Evolutionary conservation across 1,284 basidiomycete genomes (phyloP).

Genomic region (Ceratobasidium sp.): DNA sequence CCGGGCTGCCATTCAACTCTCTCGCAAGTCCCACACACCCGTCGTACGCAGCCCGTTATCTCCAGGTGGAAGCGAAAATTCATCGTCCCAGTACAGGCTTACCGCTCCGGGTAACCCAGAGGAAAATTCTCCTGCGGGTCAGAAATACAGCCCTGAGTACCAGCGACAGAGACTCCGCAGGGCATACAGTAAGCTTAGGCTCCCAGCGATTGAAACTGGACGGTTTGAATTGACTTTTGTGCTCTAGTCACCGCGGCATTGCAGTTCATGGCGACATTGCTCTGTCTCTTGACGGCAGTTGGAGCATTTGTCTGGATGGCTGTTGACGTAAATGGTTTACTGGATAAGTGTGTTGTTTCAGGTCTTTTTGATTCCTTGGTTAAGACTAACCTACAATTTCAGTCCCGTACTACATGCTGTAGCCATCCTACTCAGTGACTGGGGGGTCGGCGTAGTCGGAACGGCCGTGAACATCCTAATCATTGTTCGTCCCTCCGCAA

Average conservation of each 20-base stretch:
- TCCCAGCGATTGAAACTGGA: background rate
- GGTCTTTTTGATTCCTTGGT: background rate
- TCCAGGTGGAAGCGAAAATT: background rate
- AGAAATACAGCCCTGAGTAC: too few species aligned
- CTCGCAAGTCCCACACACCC: background rate
- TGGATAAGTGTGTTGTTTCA: background rate
- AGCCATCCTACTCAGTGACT: constrained; percentile 14
- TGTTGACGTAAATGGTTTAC: constrained; percentile 4
- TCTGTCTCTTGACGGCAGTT: constrained; percentile 7
- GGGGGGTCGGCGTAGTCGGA: constrained; percentile 6
- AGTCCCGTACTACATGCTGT: constrained; percentile 6
- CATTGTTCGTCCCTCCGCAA: background rate
- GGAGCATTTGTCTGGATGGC: constrained; percentile 17
- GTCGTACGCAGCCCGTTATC: background rate
- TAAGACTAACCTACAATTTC: background rate
- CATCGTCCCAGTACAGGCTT: too few species aligned
- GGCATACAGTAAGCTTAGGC: background rate
- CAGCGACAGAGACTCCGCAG: background rate
- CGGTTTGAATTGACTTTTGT: background rate
- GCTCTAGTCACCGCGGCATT: background rate
- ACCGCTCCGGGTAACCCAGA: too few species aligned
- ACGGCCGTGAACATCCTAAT: constrained; percentile 21
- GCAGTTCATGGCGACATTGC: constrained; percentile 14
- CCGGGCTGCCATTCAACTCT: background rate
- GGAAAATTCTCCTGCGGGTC: too few species aligned